Evolutionary conservation across 805 yeast species (phyloP).

Genomic region (Candida peoriensis): DNA sequence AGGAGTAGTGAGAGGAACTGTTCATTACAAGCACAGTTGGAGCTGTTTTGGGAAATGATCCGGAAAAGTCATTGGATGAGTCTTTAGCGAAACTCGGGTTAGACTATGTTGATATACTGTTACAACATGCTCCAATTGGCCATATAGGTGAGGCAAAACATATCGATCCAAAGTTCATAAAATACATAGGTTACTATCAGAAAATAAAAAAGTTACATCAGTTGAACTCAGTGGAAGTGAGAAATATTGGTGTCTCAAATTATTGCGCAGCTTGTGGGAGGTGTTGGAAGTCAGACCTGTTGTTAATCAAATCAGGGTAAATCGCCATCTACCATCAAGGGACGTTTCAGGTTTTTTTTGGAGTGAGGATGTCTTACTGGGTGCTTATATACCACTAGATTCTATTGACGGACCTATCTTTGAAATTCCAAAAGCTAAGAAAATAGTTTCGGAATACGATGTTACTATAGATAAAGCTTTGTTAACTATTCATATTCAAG

Average conservation of each 20-base stretch:
- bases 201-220: slow-evolving; percentile 32
- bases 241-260: slow-evolving; percentile 66
- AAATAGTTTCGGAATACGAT: slow-evolving; percentile 51
- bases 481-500: slow-evolving; percentile 55
- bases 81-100: slow-evolving; percentile 40
- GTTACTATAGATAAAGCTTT: slow-evolving; percentile 52
- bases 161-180: slow-evolving; percentile 6
- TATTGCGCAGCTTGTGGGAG: slow-evolving; percentile 42
- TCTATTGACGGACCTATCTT: slow-evolving; percentile 58
- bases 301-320: slow-evolving; percentile 68
- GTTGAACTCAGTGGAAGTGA: slow-evolving; percentile 41
- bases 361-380: slow-evolving; percentile 40
- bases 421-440: slow-evolving; percentile 41
- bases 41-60: slow-evolving; percentile 25
- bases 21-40: slow-evolving; percentile 55
- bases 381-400: slow-evolving; percentile 64
- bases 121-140: slow-evolving; percentile 38
- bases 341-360: slow-evolving; percentile 45
- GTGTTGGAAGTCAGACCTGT: slow-evolving; percentile 45
- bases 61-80: slow-evolving; percentile 39
- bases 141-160: slow-evolving; percentile 23
- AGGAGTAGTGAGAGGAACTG: slow-evolving; percentile 37
- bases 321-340: slow-evolving; percentile 62
- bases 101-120: slow-evolving; percentile 52
- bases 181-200: slow-evolving; percentile 5